phyloP scores from a whole-genome alignment of 2,329 filamentous ascomycete species.

The Parasarocladium wereldwijsianum region DNA sequence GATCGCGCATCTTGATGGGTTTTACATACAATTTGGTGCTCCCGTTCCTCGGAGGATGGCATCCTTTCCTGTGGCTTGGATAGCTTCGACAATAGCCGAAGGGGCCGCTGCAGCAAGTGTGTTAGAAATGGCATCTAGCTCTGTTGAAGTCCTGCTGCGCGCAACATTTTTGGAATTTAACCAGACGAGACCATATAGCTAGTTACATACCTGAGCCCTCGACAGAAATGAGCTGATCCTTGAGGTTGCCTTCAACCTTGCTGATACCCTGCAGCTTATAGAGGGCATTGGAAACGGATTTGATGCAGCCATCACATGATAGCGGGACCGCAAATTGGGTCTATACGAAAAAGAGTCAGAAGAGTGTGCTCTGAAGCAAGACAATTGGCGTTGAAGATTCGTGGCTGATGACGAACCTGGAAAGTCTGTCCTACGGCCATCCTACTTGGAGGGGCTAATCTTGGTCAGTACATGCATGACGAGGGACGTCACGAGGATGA shows the following conservation, averaged over 20 bases:
- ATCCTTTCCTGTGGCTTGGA: constrained; percentile 81
- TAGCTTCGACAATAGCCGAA: constrained; percentile 75
- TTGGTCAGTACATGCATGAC: no score
- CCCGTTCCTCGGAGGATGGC: constrained; percentile 87
- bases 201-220: constrained; percentile 63
- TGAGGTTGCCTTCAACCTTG: constrained; percentile 68
- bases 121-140: no score
- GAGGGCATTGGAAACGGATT: constrained; percentile 68
- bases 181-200: no score
- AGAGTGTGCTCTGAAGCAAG: background rate
- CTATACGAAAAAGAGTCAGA: constrained; percentile 26
- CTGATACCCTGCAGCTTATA: constrained; percentile 65
- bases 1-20: background rate
- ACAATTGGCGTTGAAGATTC: constrained; percentile 1
- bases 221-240: constrained; percentile 70
- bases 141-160: no score
- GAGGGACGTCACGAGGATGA: no score
- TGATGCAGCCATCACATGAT: constrained; percentile 79
- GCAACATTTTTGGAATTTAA: no score
- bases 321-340: constrained; percentile 92
- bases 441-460: no score
- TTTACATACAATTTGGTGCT: constrained; percentile 59
- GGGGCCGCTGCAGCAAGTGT: constrained; percentile 50
- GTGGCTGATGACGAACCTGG: constrained; percentile 19
- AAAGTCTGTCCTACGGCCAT: constrained; percentile 32